Percentiles rank a stretch among this genome's conserved stretches.
These are phyloP conservation scores for Komagataella mondaviorum DNA, from an alignment of 805 yeast species.

Conservation along the genomic window DNA sequence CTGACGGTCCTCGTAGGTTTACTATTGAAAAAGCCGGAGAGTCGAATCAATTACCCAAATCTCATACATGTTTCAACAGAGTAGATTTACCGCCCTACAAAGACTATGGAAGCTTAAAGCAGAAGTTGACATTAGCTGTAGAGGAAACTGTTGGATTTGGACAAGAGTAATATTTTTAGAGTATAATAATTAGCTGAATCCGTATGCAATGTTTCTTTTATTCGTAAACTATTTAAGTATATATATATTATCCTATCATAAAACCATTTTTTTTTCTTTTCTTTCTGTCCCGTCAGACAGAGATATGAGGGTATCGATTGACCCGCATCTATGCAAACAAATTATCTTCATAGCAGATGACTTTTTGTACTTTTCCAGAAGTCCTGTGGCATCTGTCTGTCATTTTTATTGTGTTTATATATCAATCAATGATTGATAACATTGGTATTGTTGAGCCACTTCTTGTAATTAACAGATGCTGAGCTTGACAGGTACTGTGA, in stretches of 20 bases:
- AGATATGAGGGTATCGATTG: background rate
- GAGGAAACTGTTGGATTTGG: conserved; percentile 99
- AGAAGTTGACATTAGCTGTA: conserved; percentile 88
- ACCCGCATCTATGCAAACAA: background rate
- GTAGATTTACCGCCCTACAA: conserved; percentile 93
- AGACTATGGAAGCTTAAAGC: conserved; percentile 72
- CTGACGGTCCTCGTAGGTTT: conserved; percentile 98
- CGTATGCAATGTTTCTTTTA: background rate
- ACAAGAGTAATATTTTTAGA: conserved; percentile 51
- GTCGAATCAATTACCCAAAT: conserved; percentile 82
- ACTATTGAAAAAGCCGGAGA: conserved; percentile 98
- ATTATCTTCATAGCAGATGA: background rate
- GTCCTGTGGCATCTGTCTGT: background rate
- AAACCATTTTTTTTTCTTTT: background rate
- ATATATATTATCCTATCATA: background rate
- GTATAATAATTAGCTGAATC: background rate
- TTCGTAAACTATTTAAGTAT: background rate
- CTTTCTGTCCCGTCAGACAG: background rate
- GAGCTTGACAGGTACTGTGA: background rate
- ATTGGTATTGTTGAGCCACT: conserved; percentile 4
- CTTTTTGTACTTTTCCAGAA: background rate
- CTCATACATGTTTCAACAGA: conserved; percentile 98
- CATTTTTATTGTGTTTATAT: background rate
- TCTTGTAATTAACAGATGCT: conserved; percentile 6
- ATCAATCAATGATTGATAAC: background rate